Conservation (phyloP, 306 rosid species). For the Adenanthera pavonina region DNA sequence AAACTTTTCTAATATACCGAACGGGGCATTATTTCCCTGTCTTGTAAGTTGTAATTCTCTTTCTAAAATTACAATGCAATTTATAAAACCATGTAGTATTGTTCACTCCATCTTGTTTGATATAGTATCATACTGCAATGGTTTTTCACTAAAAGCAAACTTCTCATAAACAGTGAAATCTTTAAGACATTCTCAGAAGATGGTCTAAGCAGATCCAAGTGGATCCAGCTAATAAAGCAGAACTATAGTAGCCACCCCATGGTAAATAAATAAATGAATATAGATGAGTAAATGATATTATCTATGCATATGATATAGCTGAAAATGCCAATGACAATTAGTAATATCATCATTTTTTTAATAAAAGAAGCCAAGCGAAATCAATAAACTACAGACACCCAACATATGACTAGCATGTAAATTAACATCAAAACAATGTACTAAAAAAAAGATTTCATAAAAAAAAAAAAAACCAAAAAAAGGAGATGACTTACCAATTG, state of each 20-base stretch:
- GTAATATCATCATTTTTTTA: background rate
- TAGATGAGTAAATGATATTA: background rate
- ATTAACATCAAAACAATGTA: constrained; percentile 26
- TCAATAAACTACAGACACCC: background rate
- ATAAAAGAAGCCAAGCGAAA: constrained; percentile 16
- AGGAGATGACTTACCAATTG: constrained; percentile 66
- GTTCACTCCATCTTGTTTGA: background rate
- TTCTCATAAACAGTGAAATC: background rate
- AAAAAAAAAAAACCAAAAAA: background rate
- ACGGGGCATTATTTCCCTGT: background rate
- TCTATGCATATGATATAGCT: background rate
- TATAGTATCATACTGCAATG: background rate
- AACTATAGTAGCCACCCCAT: background rate
- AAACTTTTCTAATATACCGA: no score
- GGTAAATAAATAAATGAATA: background rate
- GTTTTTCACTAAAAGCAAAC: background rate
- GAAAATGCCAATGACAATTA: background rate
- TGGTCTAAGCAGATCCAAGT: background rate
- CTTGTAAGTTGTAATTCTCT: background rate
- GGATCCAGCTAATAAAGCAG: background rate
- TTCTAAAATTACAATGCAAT: background rate
- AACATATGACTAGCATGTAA: constrained; percentile 31
- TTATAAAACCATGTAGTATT: background rate
- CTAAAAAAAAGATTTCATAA: background rate
- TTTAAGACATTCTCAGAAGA: background rate